phyloP scores from a whole-genome alignment of 495 filamentous ascomycete genomes.

The Chaetomium fimeti region DNA sequence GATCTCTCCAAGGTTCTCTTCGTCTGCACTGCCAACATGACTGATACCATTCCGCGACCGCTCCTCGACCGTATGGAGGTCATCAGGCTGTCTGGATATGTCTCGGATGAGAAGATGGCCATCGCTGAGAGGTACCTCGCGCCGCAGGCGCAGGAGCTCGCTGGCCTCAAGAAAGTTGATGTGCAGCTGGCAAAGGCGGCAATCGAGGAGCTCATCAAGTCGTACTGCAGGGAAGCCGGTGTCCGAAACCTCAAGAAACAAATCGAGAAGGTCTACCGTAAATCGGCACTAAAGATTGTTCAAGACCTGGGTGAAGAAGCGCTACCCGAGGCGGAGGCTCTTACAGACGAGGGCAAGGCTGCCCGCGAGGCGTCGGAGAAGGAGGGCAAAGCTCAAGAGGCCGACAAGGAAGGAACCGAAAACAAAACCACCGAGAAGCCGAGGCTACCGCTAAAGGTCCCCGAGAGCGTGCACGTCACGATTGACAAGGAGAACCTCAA shows the following conservation, averaged over 20 bases:
- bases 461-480: slow-evolving; percentile 78
- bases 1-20: slow-evolving; percentile 98
- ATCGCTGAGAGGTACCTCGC: slow-evolving; percentile 93
- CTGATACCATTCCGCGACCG: slow-evolving; percentile 94
- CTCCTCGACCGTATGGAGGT: slow-evolving; percentile 97
- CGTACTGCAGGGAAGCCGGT: slow-evolving; percentile 94
- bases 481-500: slow-evolving; percentile 90
- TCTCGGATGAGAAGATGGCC: slow-evolving; percentile 98
- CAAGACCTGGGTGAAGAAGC: slow-evolving; percentile 88
- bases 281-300: slow-evolving; percentile 95
- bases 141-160: slow-evolving; percentile 85
- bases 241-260: slow-evolving; percentile 99
- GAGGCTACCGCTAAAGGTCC: slow-evolving; percentile 77
- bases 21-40: slow-evolving; percentile 99
- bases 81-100: slow-evolving; percentile 94
- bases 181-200: slow-evolving; percentile 79
- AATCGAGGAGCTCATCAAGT: slow-evolving; percentile 96
- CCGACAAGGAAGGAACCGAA: slow-evolving; percentile 26
- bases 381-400: slow-evolving; percentile 25
- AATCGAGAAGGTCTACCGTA: slow-evolving; percentile 98
- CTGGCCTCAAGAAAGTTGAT: slow-evolving; percentile 85
- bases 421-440: slow-evolving; percentile 60
- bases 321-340: slow-evolving; percentile 73
- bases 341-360: slow-evolving; percentile 86
- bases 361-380: slow-evolving; percentile 61